phyloP scores from a whole-genome alignment of 2,329 filamentous ascomycete species.

The Hymenoscyphus albidus region DNA sequence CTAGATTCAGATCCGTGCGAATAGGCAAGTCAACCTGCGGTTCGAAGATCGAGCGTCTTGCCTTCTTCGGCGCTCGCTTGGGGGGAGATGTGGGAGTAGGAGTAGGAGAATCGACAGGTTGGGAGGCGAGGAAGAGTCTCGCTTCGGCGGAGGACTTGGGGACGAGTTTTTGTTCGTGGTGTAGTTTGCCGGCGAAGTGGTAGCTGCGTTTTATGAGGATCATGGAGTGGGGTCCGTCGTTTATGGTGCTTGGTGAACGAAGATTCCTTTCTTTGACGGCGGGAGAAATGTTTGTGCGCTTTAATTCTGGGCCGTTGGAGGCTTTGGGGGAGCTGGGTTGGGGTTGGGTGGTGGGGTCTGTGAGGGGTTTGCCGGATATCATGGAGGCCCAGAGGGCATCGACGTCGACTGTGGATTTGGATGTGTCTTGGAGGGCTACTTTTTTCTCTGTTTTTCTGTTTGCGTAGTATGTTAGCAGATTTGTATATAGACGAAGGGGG shows the following conservation, averaged over 20 bases:
- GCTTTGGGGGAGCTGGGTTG: constrained; percentile 6
- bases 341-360: neutral
- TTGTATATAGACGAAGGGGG: neutral
- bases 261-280: constrained; percentile 9
- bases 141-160: constrained; percentile 62
- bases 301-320: constrained; percentile 6
- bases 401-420: constrained; percentile 60
- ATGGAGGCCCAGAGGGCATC: constrained; percentile 68
- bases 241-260: constrained; percentile 25
- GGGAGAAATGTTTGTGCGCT: neutral
- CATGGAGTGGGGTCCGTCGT: constrained; percentile 35
- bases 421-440: constrained; percentile 23
- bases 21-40: constrained; percentile 45
- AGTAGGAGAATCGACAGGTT: constrained; percentile 29
- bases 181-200: constrained; percentile 69
- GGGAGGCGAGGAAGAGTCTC: constrained; percentile 56
- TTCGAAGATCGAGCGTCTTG: constrained; percentile 58
- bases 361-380: constrained; percentile 42
- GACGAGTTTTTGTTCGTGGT: constrained; percentile 69
- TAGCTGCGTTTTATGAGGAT: constrained; percentile 68
- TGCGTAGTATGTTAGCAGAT: constrained; percentile 8
- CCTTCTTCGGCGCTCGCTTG: constrained; percentile 35
- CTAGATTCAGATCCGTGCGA: constrained; percentile 56
- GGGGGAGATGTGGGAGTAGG: constrained; percentile 37
- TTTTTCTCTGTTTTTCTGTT: constrained; percentile 29